These are phyloP conservation scores for Dictyostelium brefeldianum DNA, from an alignment of 78 protist species.

Conservation along the genomic window DNA sequence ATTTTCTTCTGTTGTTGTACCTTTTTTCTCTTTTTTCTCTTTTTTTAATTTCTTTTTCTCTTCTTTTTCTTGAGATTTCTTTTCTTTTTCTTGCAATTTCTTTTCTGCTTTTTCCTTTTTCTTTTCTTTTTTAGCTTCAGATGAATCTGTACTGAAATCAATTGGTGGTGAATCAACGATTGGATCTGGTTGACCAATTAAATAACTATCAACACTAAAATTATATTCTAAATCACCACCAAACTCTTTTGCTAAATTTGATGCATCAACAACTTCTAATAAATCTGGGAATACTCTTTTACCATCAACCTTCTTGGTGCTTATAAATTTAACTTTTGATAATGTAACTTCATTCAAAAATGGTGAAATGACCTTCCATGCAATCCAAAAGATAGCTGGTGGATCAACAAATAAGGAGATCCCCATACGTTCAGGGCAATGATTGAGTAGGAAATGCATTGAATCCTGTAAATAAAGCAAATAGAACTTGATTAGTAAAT, in stretches of 20 bases:
- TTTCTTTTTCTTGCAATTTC: conserved; percentile 12
- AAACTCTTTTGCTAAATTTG: conserved; percentile 28
- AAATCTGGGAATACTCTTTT: conserved; percentile 66
- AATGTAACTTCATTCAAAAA: conserved; percentile 78
- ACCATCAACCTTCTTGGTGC: conserved; percentile 58
- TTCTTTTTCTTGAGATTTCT: conserved; percentile 22
- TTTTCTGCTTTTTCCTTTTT: background rate
- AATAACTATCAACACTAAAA: background rate
- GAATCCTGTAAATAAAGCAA: no score
- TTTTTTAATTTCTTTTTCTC: background rate
- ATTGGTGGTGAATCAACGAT: background rate
- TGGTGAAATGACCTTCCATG: conserved; percentile 71
- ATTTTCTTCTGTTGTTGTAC: background rate
- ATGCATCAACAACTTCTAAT: conserved; percentile 6
- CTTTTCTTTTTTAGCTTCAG: background rate
- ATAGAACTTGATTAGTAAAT: no score
- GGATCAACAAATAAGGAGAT: conserved; percentile 54
- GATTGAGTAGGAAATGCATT: conserved; percentile 63
- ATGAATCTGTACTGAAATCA: background rate
- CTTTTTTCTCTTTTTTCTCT: background rate
- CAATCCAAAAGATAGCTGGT: conserved; percentile 78
- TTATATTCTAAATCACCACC: conserved; percentile 62
- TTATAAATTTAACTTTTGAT: conserved; percentile 51
- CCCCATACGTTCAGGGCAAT: conserved; percentile 74
- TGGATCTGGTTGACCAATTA: conserved; percentile 18